phyloP scores from a whole-genome alignment of 768 basidiomycete genomes.

The Leccinum rimulosum region DNA sequence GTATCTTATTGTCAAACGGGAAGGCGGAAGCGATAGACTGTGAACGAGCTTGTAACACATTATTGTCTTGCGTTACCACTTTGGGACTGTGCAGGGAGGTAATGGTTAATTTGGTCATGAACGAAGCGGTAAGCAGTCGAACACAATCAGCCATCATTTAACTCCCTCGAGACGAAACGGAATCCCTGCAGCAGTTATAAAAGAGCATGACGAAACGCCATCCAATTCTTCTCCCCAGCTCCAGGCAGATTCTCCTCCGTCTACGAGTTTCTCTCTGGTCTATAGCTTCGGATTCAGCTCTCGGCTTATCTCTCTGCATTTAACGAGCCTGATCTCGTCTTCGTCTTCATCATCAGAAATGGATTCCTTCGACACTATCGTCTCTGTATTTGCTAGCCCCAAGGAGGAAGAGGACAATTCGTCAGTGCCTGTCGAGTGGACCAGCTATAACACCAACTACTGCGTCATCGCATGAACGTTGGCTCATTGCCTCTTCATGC shows the following conservation, averaged over 20 bases:
- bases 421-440: conserved; percentile 16
- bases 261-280: not conserved
- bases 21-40: not conserved
- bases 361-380: conserved; percentile 21
- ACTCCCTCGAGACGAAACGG: not conserved
- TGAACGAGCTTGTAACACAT: not conserved
- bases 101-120: not conserved
- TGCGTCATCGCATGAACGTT: conserved; percentile 24
- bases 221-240: conserved; percentile 3
- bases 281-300: not conserved
- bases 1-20: conserved; percentile 19
- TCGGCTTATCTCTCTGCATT: not conserved
- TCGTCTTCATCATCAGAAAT: conserved; percentile 10
- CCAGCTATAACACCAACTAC: conserved; percentile 1
- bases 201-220: conserved; percentile 5
- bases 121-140: not conserved
- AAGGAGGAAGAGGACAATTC: conserved; percentile 5
- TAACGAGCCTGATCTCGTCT: not conserved
- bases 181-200: conserved; percentile 16
- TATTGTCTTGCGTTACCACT: conserved; percentile 22
- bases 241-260: conserved; percentile 3
- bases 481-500: not conserved
- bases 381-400: conserved; percentile 14
- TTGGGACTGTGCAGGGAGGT: not conserved
- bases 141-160: not conserved